Conservation (phyloP, 1,284 basidiomycete species). For the Gastroboletus turbinatus region DNA sequence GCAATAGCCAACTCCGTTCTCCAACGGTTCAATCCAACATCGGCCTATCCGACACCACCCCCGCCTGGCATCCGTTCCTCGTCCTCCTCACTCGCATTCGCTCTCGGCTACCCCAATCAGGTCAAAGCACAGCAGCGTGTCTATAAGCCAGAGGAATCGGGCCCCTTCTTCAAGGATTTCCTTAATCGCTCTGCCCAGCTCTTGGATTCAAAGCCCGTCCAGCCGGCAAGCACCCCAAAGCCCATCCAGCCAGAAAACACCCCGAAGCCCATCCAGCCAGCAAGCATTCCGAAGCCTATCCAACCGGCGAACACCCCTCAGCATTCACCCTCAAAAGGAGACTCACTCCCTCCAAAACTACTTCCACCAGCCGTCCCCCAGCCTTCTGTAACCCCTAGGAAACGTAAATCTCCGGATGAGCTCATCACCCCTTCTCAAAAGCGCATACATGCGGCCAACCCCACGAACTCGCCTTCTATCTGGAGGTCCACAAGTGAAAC, state of each 20-base stretch:
- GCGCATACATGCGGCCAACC: conserved; percentile 39
- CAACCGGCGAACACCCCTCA: conserved; percentile 20
- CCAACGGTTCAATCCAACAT: conserved; percentile 55
- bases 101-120: conserved; percentile 53
- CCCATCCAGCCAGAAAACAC: conserved; percentile 16
- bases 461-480: not conserved
- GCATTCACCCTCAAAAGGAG: conserved; percentile 14
- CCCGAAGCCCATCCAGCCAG: conserved; percentile 21
- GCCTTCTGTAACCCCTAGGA: conserved; percentile 45
- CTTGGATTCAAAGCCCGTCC: conserved; percentile 24
- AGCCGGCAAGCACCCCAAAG: conserved; percentile 20
- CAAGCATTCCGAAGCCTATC: conserved; percentile 8
- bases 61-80: conserved; percentile 61
- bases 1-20: conserved; percentile 63
- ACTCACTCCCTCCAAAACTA: conserved; percentile 7
- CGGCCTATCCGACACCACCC: conserved; percentile 66
- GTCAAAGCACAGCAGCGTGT: conserved; percentile 32
- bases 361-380: conserved; percentile 38
- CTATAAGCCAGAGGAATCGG: conserved; percentile 57
- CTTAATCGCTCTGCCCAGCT: conserved; percentile 51
- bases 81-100: conserved; percentile 70
- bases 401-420: conserved; percentile 47
- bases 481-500: conserved; percentile 22
- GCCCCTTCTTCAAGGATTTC: conserved; percentile 61
- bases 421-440: conserved; percentile 52